Evolutionary conservation across 371 early-diverging fungal species (phyloP).

Genomic region (Mucor indicus): DNA sequence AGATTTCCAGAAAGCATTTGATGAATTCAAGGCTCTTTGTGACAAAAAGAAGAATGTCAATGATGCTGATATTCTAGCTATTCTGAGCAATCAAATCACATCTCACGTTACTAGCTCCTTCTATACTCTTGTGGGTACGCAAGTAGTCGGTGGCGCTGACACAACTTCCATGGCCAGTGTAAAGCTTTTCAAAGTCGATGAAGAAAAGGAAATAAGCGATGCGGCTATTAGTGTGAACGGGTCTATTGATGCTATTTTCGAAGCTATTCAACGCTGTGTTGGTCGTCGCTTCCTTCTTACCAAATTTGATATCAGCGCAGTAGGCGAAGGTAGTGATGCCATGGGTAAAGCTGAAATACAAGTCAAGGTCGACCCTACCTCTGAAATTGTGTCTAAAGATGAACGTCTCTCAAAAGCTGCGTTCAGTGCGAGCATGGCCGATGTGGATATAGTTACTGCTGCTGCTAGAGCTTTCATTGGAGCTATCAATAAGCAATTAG

Average conservation of each 20-base stretch:
- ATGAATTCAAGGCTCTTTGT: conserved; percentile 84
- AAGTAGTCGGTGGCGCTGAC: conserved; percentile 75
- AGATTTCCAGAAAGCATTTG: conserved; percentile 80
- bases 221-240: conserved; percentile 79
- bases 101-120: conserved; percentile 20
- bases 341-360: conserved; percentile 83
- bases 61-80: conserved; percentile 85
- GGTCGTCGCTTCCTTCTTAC: conserved; percentile 60
- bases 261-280: conserved; percentile 77
- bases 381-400: conserved; percentile 5
- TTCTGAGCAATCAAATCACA: conserved; percentile 70
- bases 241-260: conserved; percentile 84
- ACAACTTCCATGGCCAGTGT: conserved; percentile 80
- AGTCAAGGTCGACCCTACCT: conserved; percentile 40
- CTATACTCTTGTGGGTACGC: conserved; percentile 63
- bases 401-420: conserved; percentile 31
- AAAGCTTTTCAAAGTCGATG: conserved; percentile 43
- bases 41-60: conserved; percentile 90
- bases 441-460: conserved; percentile 82
- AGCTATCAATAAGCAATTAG: conserved; percentile 76
- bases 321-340: conserved; percentile 83
- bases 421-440: conserved; percentile 71
- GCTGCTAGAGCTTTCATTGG: conserved; percentile 83
- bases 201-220: conserved; percentile 51
- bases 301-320: conserved; percentile 80